These are phyloP conservation scores for Diplodia corticola DNA, from an alignment of 2,329 filamentous ascomycete genomes.

Conservation along the genomic window DNA sequence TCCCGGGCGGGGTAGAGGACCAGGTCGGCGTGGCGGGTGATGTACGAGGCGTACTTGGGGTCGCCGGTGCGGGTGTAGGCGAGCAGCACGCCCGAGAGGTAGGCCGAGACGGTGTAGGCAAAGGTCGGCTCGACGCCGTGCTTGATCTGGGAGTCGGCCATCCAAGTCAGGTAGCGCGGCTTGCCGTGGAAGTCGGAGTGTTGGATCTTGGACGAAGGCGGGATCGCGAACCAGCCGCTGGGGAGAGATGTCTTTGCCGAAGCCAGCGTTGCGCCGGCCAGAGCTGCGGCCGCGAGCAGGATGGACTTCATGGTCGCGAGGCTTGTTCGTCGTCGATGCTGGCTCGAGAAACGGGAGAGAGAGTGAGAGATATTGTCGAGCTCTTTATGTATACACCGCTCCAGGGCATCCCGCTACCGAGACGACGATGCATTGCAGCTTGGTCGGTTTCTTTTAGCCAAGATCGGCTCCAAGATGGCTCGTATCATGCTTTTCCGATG, in stretches of 20 bases:
- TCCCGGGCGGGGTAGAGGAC: slow-evolving; percentile 47
- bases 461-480: background rate
- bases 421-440: background rate
- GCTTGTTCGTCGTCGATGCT: background rate
- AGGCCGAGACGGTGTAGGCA: slow-evolving; percentile 48
- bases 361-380: background rate
- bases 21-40: slow-evolving; percentile 49
- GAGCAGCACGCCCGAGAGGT: slow-evolving; percentile 52
- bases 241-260: slow-evolving; percentile 24
- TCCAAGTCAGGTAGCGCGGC: slow-evolving; percentile 38
- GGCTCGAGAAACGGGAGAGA: background rate
- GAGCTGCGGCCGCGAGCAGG: slow-evolving; percentile 18
- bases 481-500: background rate
- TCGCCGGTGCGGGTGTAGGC: slow-evolving; percentile 49
- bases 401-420: background rate
- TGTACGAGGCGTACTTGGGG: slow-evolving; percentile 51
- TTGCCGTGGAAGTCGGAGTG: slow-evolving; percentile 22
- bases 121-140: slow-evolving; percentile 43
- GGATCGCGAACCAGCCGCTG: slow-evolving; percentile 27
- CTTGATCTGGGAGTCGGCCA: slow-evolving; percentile 52
- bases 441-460: background rate
- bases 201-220: slow-evolving; percentile 25
- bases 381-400: background rate
- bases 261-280: slow-evolving; percentile 24
- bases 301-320: slow-evolving; percentile 22